phyloP scores from a whole-genome alignment of 257 asterid species.

The Ehretia macrophylla region DNA sequence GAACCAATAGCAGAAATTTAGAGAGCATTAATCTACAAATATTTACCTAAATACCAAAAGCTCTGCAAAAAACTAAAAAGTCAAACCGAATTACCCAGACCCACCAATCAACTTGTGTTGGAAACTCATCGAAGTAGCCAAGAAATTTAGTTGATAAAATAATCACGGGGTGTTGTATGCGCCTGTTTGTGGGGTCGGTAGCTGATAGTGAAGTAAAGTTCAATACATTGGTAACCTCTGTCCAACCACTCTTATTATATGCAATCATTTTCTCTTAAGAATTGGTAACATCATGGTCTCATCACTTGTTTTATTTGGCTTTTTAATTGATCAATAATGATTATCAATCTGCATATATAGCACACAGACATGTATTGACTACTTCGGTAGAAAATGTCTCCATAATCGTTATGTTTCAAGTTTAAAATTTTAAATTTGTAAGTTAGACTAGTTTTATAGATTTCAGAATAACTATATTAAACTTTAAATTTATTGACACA shows the following conservation, averaged over 20 bases:
- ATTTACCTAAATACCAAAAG: too few relatives aligned
- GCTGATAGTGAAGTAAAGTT: not conserved
- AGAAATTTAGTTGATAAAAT: not conserved
- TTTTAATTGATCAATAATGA: too few relatives aligned
- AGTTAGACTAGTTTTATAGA: too few relatives aligned
- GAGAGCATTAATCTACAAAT: too few relatives aligned
- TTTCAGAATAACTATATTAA: too few relatives aligned
- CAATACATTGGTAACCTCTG: not conserved
- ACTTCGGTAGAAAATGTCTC: too few relatives aligned
- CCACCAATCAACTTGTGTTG: not conserved
- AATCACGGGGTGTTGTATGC: too few relatives aligned
- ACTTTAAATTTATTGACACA: too few relatives aligned
- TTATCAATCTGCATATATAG: not conserved
- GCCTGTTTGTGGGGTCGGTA: not conserved
- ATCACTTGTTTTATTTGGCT: not conserved
- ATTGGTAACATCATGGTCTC: not conserved
- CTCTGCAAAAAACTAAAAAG: not conserved
- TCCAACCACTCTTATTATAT: slow-evolving; percentile 1
- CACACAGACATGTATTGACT: not conserved
- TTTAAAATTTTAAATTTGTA: too few relatives aligned
- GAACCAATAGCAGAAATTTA: too few relatives aligned
- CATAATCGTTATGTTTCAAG: too few relatives aligned
- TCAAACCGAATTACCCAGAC: not conserved
- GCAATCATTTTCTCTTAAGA: not conserved
- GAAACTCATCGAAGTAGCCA: not conserved